These are phyloP conservation scores for Rubia occidens DNA, from an alignment of 305 asterid species.

Conservation along the genomic window DNA sequence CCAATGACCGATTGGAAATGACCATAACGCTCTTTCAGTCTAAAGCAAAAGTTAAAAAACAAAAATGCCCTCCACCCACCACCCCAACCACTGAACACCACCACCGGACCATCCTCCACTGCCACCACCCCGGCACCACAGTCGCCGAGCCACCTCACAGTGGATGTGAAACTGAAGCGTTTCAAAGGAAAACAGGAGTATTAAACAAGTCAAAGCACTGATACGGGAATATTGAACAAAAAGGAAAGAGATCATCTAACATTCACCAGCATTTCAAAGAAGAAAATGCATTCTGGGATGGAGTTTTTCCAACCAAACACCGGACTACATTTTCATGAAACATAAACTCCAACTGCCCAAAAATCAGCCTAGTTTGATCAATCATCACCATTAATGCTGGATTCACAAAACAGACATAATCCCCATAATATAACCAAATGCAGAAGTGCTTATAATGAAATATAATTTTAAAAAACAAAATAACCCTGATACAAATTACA, in stretches of 20 bases:
- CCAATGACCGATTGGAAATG: too few species aligned
- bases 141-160: background rate
- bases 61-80: too few species aligned
- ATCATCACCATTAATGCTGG: background rate
- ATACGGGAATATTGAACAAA: background rate
- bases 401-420: background rate
- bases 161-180: background rate
- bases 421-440: background rate
- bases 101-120: too few species aligned
- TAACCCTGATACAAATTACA: constrained; percentile 31
- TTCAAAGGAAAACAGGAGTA: background rate
- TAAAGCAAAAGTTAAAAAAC: too few species aligned
- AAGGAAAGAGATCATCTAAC: background rate
- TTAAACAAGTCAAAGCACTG: background rate
- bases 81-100: too few species aligned
- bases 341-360: background rate
- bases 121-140: too few species aligned
- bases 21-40: too few species aligned
- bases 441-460: background rate
- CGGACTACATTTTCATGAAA: background rate
- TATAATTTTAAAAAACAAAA: background rate
- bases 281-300: background rate
- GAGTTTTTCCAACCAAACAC: background rate
- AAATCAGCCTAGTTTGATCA: background rate
- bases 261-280: background rate